These are phyloP conservation scores for Cyclaneusma minus DNA, from an alignment of 2,329 filamentous ascomycete species.

Conservation along the genomic window DNA sequence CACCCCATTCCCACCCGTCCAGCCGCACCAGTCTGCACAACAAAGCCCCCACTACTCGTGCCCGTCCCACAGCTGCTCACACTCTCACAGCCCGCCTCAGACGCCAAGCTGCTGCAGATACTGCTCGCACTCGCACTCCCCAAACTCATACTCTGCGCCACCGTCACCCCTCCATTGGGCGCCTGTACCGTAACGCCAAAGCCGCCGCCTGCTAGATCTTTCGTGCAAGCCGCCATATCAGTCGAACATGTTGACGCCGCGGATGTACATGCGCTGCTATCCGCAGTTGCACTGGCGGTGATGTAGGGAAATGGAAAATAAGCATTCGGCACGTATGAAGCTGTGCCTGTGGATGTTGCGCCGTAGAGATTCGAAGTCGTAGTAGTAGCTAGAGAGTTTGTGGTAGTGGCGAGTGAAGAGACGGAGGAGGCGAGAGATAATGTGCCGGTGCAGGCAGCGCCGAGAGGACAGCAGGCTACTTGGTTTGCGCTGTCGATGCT, in stretches of 20 bases:
- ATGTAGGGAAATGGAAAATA: conserved; percentile 47
- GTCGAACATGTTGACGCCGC: conserved; percentile 34
- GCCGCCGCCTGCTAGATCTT: conserved; percentile 26
- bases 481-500: conserved; percentile 14
- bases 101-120: conserved; percentile 39
- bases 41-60: conserved; percentile 4
- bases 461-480: conserved; percentile 19
- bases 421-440: conserved; percentile 3
- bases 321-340: conserved; percentile 37
- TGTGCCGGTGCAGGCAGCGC: conserved; percentile 18
- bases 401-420: conserved; percentile 6
- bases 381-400: conserved; percentile 4
- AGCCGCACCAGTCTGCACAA: too few species aligned
- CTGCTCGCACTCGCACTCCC: conserved; percentile 30
- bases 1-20: too few species aligned
- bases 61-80: conserved; percentile 12
- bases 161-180: conserved; percentile 36
- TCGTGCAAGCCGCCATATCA: conserved; percentile 38
- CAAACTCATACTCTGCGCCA: conserved; percentile 23
- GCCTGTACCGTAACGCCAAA: conserved; percentile 41
- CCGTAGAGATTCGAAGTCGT: conserved; percentile 5
- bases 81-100: conserved; percentile 28
- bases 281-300: conserved; percentile 25
- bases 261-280: conserved; percentile 35
- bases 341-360: conserved; percentile 17